Evolutionary conservation across 129 eudicot genomes (phyloP).

Genomic region (Lactuca sativa): DNA sequence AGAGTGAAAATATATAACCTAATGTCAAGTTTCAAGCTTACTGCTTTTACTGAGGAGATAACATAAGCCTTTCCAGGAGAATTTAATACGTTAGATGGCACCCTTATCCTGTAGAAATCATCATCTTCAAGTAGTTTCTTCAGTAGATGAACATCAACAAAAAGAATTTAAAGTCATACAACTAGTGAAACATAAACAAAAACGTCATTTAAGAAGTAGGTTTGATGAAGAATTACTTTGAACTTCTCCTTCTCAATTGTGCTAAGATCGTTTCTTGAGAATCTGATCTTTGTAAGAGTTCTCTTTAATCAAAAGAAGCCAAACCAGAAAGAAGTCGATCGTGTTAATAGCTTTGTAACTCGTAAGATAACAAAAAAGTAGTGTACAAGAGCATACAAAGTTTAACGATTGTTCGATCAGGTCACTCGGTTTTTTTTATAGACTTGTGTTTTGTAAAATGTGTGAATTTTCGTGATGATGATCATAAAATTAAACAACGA

Average conservation of each 20-base stretch:
- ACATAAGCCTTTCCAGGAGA: conserved; percentile 82
- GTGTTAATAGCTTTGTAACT: not conserved
- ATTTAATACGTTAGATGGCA: conserved; percentile 83
- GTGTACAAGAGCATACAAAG: not conserved
- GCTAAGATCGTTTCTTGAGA: conserved; percentile 71
- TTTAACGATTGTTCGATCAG: not conserved
- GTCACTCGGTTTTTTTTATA: not conserved
- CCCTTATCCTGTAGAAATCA: conserved; percentile 76
- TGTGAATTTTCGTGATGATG: not conserved
- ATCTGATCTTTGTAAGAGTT: conserved; percentile 91
- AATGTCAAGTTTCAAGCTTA: conserved; percentile 38
- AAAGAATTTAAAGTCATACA: conserved; percentile 4
- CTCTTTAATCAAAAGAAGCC: conserved; percentile 27
- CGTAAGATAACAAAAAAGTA: not conserved
- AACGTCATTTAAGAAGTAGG: not conserved
- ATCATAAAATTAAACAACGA: conserved; percentile 1
- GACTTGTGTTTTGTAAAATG: not conserved
- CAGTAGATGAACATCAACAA: conserved; percentile 18
- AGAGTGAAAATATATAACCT: not conserved
- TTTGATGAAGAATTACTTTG: conserved; percentile 40
- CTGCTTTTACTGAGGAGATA: conserved; percentile 86
- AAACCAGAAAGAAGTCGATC: conserved; percentile 10
- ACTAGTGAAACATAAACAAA: conserved; percentile 1
- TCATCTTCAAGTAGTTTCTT: conserved; percentile 74
- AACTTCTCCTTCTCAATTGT: conserved; percentile 73